Base-by-base conservation (phyloP, 257 asterid genomes). In the Solanum ossicruentum region DNA sequence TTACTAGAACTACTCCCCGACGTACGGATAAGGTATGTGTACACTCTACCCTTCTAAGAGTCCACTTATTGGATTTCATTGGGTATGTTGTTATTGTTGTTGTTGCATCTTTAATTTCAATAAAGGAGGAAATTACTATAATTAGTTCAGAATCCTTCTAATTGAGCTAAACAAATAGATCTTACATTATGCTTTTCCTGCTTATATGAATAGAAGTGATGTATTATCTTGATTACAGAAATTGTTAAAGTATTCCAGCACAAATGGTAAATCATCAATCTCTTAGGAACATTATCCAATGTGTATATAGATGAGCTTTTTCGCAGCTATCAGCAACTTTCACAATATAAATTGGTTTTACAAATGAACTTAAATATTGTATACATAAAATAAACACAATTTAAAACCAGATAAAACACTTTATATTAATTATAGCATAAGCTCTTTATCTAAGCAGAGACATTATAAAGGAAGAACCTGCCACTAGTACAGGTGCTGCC, bases 401-500 rank as follows among this genome's bases (percentile, higher is more conserved):
- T n/a, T 26, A 23, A 82, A 81, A 69, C 81, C 55, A 85, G 54
- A n/a, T 49, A 80, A 79, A 80, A 51, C 15, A 80, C 26, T 32
- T 83, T 15, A 79, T 70, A 36, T 39, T 45, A 32, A 75, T 20
- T 67, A 72, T 28, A 49, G 21, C 81, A 52, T 20, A 84, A 17
- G 16, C 72, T 66, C 43, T 41, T 39, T 32, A 79, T 23, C 47
- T 23, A 77, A 81, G 32, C 81, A 82, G 47, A 15, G 32, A 66
- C 85, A 83, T 65, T 43, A 79, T 67, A 69, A 28, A 79, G 69
- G 61, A 84, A 45, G 84, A 83, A 79, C 83, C 79, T 63, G 84
- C 80, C 72, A 78, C 55, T 57, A 52, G 63, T 16, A 65, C 49
- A 61, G 80, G 52, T 60, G 39, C 60, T 39, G 11, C 57, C 32